These are phyloP conservation scores for Aspergillus cavernicola DNA, from an alignment of 495 filamentous ascomycete genomes.

Conservation along the genomic window DNA sequence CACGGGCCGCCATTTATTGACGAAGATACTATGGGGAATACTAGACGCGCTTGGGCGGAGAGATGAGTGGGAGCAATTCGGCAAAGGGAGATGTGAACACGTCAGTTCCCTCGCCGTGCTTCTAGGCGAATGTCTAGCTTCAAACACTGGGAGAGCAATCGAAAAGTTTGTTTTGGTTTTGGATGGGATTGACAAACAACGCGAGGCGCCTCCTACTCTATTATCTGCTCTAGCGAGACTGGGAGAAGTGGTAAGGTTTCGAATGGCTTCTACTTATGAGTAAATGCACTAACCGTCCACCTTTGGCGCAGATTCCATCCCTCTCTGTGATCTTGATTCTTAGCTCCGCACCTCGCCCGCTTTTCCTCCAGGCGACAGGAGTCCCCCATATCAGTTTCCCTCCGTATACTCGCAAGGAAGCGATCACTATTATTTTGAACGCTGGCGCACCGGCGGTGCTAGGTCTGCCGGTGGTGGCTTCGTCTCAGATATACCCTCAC, in stretches of 20 bases:
- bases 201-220: slow-evolving; percentile 74
- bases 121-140: slow-evolving; percentile 50
- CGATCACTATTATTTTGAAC: slow-evolving; percentile 64
- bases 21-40: slow-evolving; percentile 45
- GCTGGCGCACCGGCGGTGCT: slow-evolving; percentile 34
- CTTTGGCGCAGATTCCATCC: slow-evolving; percentile 62
- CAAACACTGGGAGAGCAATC: slow-evolving; percentile 18
- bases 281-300: neutral
- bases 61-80: slow-evolving; percentile 37
- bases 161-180: slow-evolving; percentile 76
- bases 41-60: slow-evolving; percentile 36
- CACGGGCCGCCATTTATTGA: slow-evolving; percentile 82
- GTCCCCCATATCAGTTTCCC: slow-evolving; percentile 82
- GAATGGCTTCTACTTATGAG: neutral
- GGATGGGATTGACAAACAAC: slow-evolving; percentile 85
- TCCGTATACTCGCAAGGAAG: slow-evolving; percentile 75
- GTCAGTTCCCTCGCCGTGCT: slow-evolving; percentile 69
- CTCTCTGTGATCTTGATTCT: slow-evolving; percentile 77
- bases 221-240: slow-evolving; percentile 78
- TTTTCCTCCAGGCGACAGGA: slow-evolving; percentile 66
- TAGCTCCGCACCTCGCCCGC: slow-evolving; percentile 61
- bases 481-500: slow-evolving; percentile 35
- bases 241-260: slow-evolving; percentile 69
- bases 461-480: slow-evolving; percentile 27
- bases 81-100: slow-evolving; percentile 67